A percentile compares a stretch with the other conserved stretches of the same genome.
These are phyloP conservation scores for Fusarium albidum DNA, from an alignment of 2,329 filamentous ascomycete species.

Conservation along the genomic window DNA sequence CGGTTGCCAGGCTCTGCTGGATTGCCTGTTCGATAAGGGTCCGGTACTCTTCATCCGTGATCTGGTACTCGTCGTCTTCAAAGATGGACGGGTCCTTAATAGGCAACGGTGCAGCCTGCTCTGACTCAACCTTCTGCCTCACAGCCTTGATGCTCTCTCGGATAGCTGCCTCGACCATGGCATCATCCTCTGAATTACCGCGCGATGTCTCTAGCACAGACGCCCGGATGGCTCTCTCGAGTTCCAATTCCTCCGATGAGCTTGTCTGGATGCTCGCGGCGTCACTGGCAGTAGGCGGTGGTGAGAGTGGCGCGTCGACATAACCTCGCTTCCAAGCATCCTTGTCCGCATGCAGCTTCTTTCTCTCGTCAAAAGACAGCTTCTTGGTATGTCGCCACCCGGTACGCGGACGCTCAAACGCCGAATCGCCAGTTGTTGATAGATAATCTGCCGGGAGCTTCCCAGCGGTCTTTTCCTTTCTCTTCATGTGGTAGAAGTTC, in stretches of 20 bases:
- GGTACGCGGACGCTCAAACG: conserved; percentile 45
- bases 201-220: conserved; percentile 76
- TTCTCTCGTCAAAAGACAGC: conserved; percentile 59
- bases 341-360: conserved; percentile 58
- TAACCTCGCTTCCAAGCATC: conserved; percentile 50
- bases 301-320: conserved; percentile 27
- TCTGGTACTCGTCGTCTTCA: conserved; percentile 52
- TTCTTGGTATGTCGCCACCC: conserved; percentile 60
- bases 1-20: conserved; percentile 54
- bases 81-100: conserved; percentile 45
- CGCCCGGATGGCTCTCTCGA: conserved; percentile 75
- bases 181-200: conserved; percentile 75
- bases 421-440: conserved; percentile 24
- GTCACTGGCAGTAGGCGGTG: conserved; percentile 17
- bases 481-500: conserved; percentile 63
- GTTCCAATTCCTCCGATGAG: conserved; percentile 61
- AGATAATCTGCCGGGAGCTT: conserved; percentile 39
- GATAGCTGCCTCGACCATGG: conserved; percentile 75
- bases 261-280: conserved; percentile 18
- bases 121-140: conserved; percentile 41
- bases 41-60: conserved; percentile 67
- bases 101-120: conserved; percentile 35
- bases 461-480: conserved; percentile 52
- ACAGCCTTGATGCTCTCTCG: conserved; percentile 73
- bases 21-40: conserved; percentile 64